Base-by-base conservation (phyloP, 1,284 basidiomycete species). In the Heterobasidion occidentale region DNA sequence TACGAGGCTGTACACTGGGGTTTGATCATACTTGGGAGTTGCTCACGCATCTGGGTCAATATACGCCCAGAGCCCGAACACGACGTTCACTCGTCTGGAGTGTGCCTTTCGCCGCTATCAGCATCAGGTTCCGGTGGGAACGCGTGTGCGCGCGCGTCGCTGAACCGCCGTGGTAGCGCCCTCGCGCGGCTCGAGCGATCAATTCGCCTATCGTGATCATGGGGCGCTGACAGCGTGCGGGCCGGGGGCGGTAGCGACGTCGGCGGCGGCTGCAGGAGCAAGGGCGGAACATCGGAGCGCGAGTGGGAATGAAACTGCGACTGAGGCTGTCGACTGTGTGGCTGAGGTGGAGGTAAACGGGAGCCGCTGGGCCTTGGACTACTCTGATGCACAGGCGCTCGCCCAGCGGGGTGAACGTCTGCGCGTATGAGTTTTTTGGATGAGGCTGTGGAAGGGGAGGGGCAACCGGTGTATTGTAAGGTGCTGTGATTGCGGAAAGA, bases 341-440 rank as follows among this genome's bases (percentile, higher is more conserved):
- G 4, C 27, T 49, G 50, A 51, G 50, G 56, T 53, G 50, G 54
- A 58, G 42, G 42, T 57, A 51, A 50, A 48, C 46, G 54, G 56
- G 52, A 46, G 56, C 60, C 58, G 66, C 70, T 69, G 70, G 65
- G 68, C 69, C 68, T 66, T 63, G 58, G 60, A 46, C 54, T 57
- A 61, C 59, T 52, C 56, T 61, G 57, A 53, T 67, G 77, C 77
- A 76, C 78, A 79, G 77, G 76, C 75, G 74, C 72, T 61, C 74
- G 74, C 76, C 76, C 77, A 71, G 76, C 70, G 62, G 67, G 59
- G 64, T 70, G 68, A 66, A 68, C 75, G 72, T 77, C 77, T 78
- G 77, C 77, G 77, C 77, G 71, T 54, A 65, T 69, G 38, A 75
- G 73, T 78, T 79, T 79, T 79, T 79, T 79, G 77, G 60, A 71